Evolutionary conservation across 2,329 filamentous ascomycete genomes (phyloP), one percentile per base, ranked within the genome.

Genomic region (Venturia oleaginea): DNA sequence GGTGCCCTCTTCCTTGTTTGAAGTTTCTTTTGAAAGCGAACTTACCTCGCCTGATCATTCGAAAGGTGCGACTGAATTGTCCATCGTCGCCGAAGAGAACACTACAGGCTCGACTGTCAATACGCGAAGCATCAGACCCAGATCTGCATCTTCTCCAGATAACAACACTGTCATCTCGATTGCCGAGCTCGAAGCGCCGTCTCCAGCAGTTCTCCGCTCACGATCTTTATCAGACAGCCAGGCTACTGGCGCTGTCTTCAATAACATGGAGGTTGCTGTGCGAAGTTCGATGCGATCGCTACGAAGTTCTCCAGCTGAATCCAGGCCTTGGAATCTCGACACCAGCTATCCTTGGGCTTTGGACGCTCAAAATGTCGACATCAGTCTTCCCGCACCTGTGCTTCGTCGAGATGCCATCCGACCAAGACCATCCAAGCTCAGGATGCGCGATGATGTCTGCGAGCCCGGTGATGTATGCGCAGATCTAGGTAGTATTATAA

Each of bases 231-330:
- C 64, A 30, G 54, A 65, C 27, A 32, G 64, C 22, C 17, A 62
- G 19, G 17, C 19, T 32, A 38, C 17, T 43, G 37, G 10, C 13
- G n/a, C 30, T 42, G 51, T 37, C 3, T 19, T 43, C 13, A 17
- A 60, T 30, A 17, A 37, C 40, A 46, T 24, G 27, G 43, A 40
- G 38, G 22, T 24, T 15, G 40, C 57, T n/a, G 24, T 55, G n/a
- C 69, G 71, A 37, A 66, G 67, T 61, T 43, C 68, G 34, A 60
- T 72, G 17, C 72, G 71, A 32, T 46, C 15, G 48, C 24, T 62
- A 15, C 19, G 27, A 6, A 30, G 60, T 37, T 64, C 57, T 43
- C 32, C 51, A 42, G 38, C 55, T n/a, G 64, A 65, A 15, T 57
- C 42, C 27, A 59, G 65, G 54, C 66, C 66, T 19, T 69, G 68